Evolutionary conservation across 768 basidiomycete species (phyloP), one percentile per base, ranked within the genome.

Genomic region (Suillus tomentosus): DNA sequence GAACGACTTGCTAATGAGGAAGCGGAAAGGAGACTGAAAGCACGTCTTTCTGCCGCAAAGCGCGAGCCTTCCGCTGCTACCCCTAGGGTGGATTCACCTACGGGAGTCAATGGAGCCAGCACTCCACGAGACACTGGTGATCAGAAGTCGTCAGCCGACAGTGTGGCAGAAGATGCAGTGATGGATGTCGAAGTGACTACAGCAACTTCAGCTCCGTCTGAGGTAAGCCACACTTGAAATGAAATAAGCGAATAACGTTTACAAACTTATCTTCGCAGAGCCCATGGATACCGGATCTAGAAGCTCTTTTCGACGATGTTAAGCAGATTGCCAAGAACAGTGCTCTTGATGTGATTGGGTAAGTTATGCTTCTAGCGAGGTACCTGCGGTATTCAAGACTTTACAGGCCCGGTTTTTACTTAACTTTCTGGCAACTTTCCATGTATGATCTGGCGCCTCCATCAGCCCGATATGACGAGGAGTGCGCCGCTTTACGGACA

Each of bases 341-440:
- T 68, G 85, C 84, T 10, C 82, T 79, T 61, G 85, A 89, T 42
- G 76, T 88, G 47, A 86, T 96, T 68, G 90, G 91, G 90, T 95
- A 75, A 61, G 90, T 74, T 24, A 42, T 42, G 11, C 56, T 63
- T 37, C 56, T 60, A 45, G 47, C 60, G 60, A 17, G 27, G 59
- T 62, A 43, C 60, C 63, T 62, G 22, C 68, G 27, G 57, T 67
- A 61, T 60, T 64, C 47, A 43, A 53, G 17, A n/a, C 27, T 14
- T 62, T 51, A 34, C 68, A 97, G 96, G 3, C 89, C 95, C 36
- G 91, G 88, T 3, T 99, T 99, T 78, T 98, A 95, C 71, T 77
- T 93, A 54, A 95, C 96, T 3, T 99, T 98, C 79, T 99, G 97
- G 97, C 96, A 98, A 74, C 77, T 99, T 60, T 91, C 94, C 1